phyloP scores from a whole-genome alignment of 139 green algal species.

The Micromonas pusilla region DNA sequence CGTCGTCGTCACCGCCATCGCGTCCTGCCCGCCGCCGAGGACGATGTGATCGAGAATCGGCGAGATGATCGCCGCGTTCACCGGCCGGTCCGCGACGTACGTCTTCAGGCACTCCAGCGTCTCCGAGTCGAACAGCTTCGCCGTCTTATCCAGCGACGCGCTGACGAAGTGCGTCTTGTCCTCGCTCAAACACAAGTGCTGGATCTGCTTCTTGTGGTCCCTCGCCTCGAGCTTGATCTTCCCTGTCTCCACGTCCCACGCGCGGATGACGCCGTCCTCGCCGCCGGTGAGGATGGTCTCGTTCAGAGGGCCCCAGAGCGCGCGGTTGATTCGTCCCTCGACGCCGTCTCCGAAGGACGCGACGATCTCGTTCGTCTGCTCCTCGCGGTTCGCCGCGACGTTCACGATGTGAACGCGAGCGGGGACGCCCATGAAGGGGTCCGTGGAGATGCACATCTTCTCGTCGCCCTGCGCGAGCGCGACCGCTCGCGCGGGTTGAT shows the following conservation, averaged over 20 bases:
- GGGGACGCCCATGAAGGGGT: slow-evolving; percentile 76
- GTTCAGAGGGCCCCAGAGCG: slow-evolving; percentile 60
- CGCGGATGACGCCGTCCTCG: slow-evolving; percentile 72
- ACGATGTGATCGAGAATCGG: slow-evolving; percentile 89
- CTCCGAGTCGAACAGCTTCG: slow-evolving; percentile 75
- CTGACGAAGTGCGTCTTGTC: slow-evolving; percentile 92
- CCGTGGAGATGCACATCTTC: slow-evolving; percentile 72
- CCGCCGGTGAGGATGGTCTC: slow-evolving; percentile 66
- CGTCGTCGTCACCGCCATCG: slow-evolving; percentile 83
- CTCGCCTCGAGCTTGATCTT: slow-evolving; percentile 48
- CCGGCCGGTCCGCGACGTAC: slow-evolving; percentile 77
- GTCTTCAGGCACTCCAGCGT: slow-evolving; percentile 84
- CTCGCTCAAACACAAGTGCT: slow-evolving; percentile 57
- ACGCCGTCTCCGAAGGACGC: slow-evolving; percentile 34
- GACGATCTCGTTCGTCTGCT: slow-evolving; percentile 35
- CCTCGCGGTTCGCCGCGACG: slow-evolving; percentile 52
- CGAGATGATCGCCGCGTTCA: slow-evolving; percentile 84
- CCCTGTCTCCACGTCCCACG: slow-evolving; percentile 47
- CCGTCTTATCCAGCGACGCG: slow-evolving; percentile 81
- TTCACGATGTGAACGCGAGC: slow-evolving; percentile 52
- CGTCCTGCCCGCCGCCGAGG: slow-evolving; percentile 86
- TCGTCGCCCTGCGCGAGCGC: slow-evolving; percentile 69
- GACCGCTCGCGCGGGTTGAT: slow-evolving; percentile 69
- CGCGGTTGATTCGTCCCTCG: slow-evolving; percentile 40
- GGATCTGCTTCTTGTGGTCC: slow-evolving; percentile 78